Evolutionary conservation across 768 basidiomycete genomes (phyloP).

Genomic region (Termitomyces sp.): DNA sequence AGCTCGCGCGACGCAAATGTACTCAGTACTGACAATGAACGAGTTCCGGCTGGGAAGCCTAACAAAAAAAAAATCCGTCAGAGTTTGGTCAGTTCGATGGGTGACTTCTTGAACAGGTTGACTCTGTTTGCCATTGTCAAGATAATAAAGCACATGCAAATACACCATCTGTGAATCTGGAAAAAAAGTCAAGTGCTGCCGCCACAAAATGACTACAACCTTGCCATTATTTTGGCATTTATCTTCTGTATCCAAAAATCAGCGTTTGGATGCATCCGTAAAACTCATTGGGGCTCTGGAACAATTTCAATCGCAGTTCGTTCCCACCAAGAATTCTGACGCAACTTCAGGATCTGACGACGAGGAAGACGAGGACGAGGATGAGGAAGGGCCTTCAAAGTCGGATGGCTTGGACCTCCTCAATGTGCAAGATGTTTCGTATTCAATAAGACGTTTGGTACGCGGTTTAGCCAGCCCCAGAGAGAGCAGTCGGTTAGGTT

Average conservation of each 20-base stretch:
- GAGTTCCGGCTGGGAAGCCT: no score
- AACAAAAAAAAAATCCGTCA: no score
- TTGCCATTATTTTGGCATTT: conserved; percentile 94
- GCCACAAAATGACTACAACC: conserved; percentile 68
- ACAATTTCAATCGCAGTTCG: conserved; percentile 74
- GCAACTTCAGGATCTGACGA: conserved; percentile 37
- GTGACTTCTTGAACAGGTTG: conserved; percentile 1
- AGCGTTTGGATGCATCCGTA: conserved; percentile 81
- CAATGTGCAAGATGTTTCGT: conserved; percentile 90
- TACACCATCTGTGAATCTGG: conserved; percentile 7
- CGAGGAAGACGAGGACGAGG: conserved; percentile 38
- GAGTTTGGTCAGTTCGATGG: no score
- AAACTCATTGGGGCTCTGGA: conserved; percentile 80
- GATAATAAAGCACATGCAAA: conserved; percentile 7
- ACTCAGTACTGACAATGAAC: no score
- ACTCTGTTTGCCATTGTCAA: conserved; percentile 1
- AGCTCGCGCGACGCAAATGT: no score
- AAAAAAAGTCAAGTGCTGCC: conserved; percentile 12
- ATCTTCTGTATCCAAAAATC: conserved; percentile 75
- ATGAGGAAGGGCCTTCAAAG: conserved; percentile 37
- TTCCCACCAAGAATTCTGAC: conserved; percentile 32
- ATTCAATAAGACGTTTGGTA: conserved; percentile 83
- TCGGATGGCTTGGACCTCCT: conserved; percentile 53
- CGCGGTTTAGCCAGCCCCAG: conserved; percentile 88
- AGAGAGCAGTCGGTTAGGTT: conserved; percentile 92